Base-by-base conservation (phyloP, 2,329 filamentous ascomycete species). In the Xylaria sp. region DNA sequence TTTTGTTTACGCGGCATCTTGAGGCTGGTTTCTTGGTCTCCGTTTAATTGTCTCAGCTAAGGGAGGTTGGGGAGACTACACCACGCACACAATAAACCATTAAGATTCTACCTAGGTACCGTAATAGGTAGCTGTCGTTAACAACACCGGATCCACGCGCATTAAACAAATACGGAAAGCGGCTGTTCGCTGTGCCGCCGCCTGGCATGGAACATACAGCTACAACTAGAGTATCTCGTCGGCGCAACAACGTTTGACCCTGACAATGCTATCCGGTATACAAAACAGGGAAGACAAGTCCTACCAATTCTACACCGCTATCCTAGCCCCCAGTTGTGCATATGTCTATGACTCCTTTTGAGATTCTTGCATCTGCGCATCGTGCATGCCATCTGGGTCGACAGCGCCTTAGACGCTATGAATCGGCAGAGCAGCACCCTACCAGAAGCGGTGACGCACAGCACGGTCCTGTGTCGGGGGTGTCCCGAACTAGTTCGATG, bases 241-340 rank as follows among this genome's bases (percentile, higher is more conserved):
- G 49, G 43, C 43, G 51, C 33, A 56, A 23, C 42, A 25, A 42
- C 14, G 28, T 46, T 40, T 9, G 33, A 58, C 42, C 11, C 54
- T 38, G 19, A 31, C 40, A 55, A 25, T 56, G 8, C 21, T 54
- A n/a, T n/a, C 17, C 15, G 31, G 31, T 8, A 35, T 19, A 25
- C 14, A 25, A 5, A 28, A 35, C 12, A 31, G 28, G 28, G 14
- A 14, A 33, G 42, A 21, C n/a, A 40, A 52, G 35, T 57, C 51
- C 52, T 57, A 38, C 25, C 25, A 37, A 14, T 21, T 49, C 51
- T 59, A 59, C 66, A 68, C 66, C 66, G 66, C 66, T 51, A 53
- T 38, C 58, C 21, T 61, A 53, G 56, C 52, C 54, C 64, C 43
- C 50, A 6, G 45, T 46, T 51, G 28, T 40, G 54, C 49, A 31